Evolutionary conservation across 108 stramenopile species (phyloP).

Genomic region (Parmales sp.): DNA sequence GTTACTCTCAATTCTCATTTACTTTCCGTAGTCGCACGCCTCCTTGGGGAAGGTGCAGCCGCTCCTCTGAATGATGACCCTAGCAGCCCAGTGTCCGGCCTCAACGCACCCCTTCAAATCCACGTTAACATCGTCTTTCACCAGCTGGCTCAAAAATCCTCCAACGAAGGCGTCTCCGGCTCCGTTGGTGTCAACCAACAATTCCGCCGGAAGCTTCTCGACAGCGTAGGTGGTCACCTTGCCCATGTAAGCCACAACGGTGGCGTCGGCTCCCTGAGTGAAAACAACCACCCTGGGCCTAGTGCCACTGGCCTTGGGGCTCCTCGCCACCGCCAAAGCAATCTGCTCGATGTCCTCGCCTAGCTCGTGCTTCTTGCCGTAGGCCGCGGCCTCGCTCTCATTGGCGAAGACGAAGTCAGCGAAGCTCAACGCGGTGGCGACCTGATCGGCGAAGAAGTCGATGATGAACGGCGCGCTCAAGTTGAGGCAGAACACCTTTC

Average conservation of each 20-base stretch:
- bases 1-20: neutral
- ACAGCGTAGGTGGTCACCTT: conserved; percentile 78
- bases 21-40: conserved; percentile 47
- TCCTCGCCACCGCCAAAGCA: conserved; percentile 72
- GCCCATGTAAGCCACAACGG: conserved; percentile 87
- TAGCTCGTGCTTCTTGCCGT: conserved; percentile 84
- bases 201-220: conserved; percentile 63
- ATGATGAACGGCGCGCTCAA: conserved; percentile 97
- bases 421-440: conserved; percentile 84
- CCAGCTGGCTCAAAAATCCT: conserved; percentile 84
- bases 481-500: conserved; percentile 92
- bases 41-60: conserved; percentile 81
- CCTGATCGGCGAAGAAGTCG: conserved; percentile 91
- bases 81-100: conserved; percentile 91
- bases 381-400: conserved; percentile 94
- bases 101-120: conserved; percentile 79
- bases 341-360: conserved; percentile 79
- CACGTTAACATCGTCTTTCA: conserved; percentile 52
- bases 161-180: conserved; percentile 99
- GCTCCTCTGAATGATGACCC: conserved; percentile 87
- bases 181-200: conserved; percentile 96
- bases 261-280: conserved; percentile 89
- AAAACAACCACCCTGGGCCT: conserved; percentile 86
- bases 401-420: conserved; percentile 96
- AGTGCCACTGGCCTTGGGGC: conserved; percentile 72